phyloP scores from a whole-genome alignment of 495 filamentous ascomycete genomes.

The Halenospora varia region DNA sequence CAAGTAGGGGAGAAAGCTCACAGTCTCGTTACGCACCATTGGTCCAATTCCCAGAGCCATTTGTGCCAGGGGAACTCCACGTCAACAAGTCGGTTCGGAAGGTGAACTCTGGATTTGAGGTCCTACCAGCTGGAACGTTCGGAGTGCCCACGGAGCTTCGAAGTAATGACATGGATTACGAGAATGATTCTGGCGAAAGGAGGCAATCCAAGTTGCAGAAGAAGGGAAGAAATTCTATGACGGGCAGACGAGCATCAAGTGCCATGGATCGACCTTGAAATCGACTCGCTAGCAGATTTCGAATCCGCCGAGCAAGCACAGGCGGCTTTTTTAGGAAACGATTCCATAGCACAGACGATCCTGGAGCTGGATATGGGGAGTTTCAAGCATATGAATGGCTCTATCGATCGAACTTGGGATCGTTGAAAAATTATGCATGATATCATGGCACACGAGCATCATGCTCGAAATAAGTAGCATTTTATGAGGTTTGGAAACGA shows the following conservation, averaged over 20 bases:
- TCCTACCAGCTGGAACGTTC: slow-evolving; percentile 53
- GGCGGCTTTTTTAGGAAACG: no score
- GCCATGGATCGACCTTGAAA: slow-evolving; percentile 1
- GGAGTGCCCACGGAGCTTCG: slow-evolving; percentile 11
- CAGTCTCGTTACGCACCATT: neutral
- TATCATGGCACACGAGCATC: neutral
- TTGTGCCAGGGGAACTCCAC: slow-evolving; percentile 39
- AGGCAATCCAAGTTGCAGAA: slow-evolving; percentile 32
- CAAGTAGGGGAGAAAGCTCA: neutral
- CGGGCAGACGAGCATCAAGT: slow-evolving; percentile 1
- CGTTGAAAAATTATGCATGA: neutral
- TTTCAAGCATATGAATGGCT: no score
- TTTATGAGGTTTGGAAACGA: neutral
- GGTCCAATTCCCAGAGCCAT: slow-evolving; percentile 1
- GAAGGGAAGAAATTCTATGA: slow-evolving; percentile 18
- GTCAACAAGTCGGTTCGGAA: slow-evolving; percentile 43
- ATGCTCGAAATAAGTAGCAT: neutral
- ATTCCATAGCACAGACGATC: no score
- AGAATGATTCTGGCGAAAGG: slow-evolving; percentile 25
- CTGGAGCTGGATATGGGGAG: no score
- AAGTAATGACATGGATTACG: slow-evolving; percentile 3
- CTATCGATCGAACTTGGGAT: no score
- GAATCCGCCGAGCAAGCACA: neutral
- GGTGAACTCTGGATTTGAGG: slow-evolving; percentile 59
- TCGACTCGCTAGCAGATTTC: no score